Percentiles rank a stretch among this genome's conserved stretches.
phyloP scores from a whole-genome alignment of 257 asterid species.

The Lycium barbarum region DNA sequence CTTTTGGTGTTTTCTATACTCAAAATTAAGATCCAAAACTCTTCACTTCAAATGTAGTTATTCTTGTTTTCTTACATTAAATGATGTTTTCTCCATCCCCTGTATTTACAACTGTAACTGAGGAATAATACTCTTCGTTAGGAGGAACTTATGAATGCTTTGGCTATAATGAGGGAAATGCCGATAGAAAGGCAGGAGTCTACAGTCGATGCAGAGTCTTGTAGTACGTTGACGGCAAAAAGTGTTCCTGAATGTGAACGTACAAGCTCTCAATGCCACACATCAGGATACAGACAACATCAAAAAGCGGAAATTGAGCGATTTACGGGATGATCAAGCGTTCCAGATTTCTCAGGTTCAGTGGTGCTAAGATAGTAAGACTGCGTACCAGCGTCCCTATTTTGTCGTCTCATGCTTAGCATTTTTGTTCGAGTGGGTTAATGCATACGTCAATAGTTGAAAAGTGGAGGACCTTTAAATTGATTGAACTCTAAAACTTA shows the following conservation, averaged over 20 bases:
- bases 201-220: slow-evolving; percentile 27
- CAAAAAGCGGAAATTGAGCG: slow-evolving; percentile 47
- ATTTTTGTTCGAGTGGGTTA: neutral
- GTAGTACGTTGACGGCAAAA: slow-evolving; percentile 43
- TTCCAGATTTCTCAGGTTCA: slow-evolving; percentile 45
- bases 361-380: slow-evolving; percentile 33
- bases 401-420: neutral
- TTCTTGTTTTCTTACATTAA: neutral
- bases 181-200: slow-evolving; percentile 31
- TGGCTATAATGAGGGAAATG: slow-evolving; percentile 44
- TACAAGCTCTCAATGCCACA: slow-evolving; percentile 39
- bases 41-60: neutral
- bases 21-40: neutral
- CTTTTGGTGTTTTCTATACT: neutral
- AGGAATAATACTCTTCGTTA: slow-evolving; percentile 6
- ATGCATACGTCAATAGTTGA: neutral
- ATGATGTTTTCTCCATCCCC: neutral
- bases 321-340: slow-evolving; percentile 34
- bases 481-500: neutral
- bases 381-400: neutral
- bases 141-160: slow-evolving; percentile 54
- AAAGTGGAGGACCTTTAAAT: neutral
- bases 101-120: neutral
- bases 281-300: slow-evolving; percentile 33
- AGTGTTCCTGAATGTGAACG: slow-evolving; percentile 41